phyloP scores from a whole-genome alignment of 1,284 basidiomycete species.

The Prillingera fragicola region DNA sequence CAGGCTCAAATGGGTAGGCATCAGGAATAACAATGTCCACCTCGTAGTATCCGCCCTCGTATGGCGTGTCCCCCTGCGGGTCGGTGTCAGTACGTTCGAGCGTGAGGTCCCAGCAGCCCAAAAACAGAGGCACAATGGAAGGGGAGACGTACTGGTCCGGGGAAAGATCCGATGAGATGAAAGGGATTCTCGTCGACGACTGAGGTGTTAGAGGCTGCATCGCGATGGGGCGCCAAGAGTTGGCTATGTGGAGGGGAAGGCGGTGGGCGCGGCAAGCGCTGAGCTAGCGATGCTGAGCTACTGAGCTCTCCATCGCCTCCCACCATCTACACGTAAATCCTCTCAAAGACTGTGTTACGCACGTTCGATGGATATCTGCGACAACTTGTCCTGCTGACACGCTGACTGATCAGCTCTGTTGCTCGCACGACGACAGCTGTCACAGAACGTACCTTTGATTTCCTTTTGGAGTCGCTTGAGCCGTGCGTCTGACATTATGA shows the following conservation, averaged over 20 bases:
- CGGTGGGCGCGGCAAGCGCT: too few species aligned
- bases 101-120: neutral
- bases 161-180: conserved; percentile 81
- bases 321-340: too few species aligned
- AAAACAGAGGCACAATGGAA: neutral
- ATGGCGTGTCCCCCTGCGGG: conserved; percentile 66
- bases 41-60: conserved; percentile 87
- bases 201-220: conserved; percentile 2
- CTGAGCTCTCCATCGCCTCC: too few species aligned
- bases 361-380: conserved; percentile 70
- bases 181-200: conserved; percentile 81
- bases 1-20: conserved; percentile 90
- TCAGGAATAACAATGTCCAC: conserved; percentile 95
- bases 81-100: neutral
- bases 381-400: conserved; percentile 64
- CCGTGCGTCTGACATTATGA: conserved; percentile 63
- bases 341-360: too few species aligned
- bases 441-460: conserved; percentile 61
- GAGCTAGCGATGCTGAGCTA: too few species aligned
- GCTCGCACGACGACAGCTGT: neutral
- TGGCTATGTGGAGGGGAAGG: too few species aligned
- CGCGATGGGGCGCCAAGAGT: too few species aligned
- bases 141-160: conserved; percentile 63
- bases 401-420: conserved; percentile 1
- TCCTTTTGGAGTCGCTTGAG: conserved; percentile 87